Evolutionary conservation across 164 flowering plant species (phyloP).

Genomic region (Taxillus chinensis): DNA sequence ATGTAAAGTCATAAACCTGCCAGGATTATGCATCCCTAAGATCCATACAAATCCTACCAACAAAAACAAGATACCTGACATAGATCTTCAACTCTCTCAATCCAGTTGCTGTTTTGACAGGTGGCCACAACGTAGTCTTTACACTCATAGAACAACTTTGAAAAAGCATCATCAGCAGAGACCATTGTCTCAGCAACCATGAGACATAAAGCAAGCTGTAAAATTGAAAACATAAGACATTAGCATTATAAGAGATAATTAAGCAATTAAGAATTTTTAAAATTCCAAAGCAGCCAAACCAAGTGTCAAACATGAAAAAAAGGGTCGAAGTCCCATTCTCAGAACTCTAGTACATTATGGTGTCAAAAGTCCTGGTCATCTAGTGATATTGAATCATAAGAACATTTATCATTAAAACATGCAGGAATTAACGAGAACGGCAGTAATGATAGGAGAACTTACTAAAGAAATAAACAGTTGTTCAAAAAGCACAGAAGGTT

Average conservation of each 20-base stretch:
- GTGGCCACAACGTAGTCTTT: conserved; percentile 58
- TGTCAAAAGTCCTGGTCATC: background rate
- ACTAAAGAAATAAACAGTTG: conserved; percentile 78
- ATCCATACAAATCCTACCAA: background rate
- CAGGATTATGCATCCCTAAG: background rate
- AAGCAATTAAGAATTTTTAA: too few species aligned
- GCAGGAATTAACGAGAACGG: background rate
- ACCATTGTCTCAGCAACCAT: conserved; percentile 53
- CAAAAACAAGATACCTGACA: conserved; percentile 47
- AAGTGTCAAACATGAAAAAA: too few species aligned
- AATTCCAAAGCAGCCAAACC: too few species aligned
- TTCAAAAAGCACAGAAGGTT: conserved; percentile 62
- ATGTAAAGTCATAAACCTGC: too few species aligned
- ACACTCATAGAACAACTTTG: conserved; percentile 71
- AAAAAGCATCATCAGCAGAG: conserved; percentile 32
- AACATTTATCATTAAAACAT: background rate
- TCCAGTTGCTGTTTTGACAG: conserved; percentile 47
- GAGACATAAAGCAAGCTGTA: conserved; percentile 68
- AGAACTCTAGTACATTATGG: too few species aligned
- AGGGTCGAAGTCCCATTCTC: too few species aligned
- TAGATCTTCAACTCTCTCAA: conserved; percentile 62
- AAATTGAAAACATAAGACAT: conserved; percentile 9
- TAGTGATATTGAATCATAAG: background rate
- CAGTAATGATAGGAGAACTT: conserved; percentile 22
- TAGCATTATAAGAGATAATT: background rate